These are phyloP conservation scores for Mucor piriformis DNA, from an alignment of 371 early-diverging fungal genomes.

Conservation along the genomic window DNA sequence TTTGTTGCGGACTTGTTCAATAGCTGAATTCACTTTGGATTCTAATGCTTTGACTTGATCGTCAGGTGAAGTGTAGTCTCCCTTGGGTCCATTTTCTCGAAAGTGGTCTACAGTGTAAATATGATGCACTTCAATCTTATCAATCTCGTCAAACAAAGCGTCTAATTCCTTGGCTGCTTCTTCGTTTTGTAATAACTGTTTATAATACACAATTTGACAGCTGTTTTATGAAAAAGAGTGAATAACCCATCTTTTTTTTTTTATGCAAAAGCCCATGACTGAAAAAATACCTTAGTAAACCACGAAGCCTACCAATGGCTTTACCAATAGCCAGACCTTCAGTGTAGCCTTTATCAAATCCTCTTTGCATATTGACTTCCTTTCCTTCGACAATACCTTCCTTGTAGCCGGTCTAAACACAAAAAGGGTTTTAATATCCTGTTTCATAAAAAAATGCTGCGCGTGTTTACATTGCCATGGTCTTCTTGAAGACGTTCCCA, in stretches of 20 bases:
- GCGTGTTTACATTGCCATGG: slow-evolving; percentile 59
- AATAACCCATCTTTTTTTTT: not conserved
- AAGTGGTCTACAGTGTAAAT: slow-evolving; percentile 43
- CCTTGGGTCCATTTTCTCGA: slow-evolving; percentile 16
- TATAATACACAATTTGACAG: slow-evolving; percentile 34
- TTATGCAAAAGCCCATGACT: too few relatives aligned
- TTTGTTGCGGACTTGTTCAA: slow-evolving; percentile 2
- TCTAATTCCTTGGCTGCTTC: slow-evolving; percentile 22
- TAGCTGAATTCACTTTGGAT: slow-evolving; percentile 13
- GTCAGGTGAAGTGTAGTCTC: slow-evolving; percentile 20
- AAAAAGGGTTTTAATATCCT: not conserved
- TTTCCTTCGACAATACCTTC: slow-evolving; percentile 70
- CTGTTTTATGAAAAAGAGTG: slow-evolving; percentile 14
- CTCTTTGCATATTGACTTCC: slow-evolving; percentile 62
- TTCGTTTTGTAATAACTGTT: slow-evolving; percentile 30
- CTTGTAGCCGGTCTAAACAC: slow-evolving; percentile 60
- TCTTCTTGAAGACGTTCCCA: slow-evolving; percentile 58
- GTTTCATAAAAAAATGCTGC: not conserved
- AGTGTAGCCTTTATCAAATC: slow-evolving; percentile 63
- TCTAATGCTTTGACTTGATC: slow-evolving; percentile 14
- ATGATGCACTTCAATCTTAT: slow-evolving; percentile 36
- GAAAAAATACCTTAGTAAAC: slow-evolving; percentile 59
- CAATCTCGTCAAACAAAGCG: slow-evolving; percentile 34
- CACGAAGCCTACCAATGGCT: slow-evolving; percentile 53
- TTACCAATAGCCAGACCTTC: slow-evolving; percentile 54